Conservation (phyloP, 2,329 filamentous ascomycete genomes). For the Alternaria triticina region DNA sequence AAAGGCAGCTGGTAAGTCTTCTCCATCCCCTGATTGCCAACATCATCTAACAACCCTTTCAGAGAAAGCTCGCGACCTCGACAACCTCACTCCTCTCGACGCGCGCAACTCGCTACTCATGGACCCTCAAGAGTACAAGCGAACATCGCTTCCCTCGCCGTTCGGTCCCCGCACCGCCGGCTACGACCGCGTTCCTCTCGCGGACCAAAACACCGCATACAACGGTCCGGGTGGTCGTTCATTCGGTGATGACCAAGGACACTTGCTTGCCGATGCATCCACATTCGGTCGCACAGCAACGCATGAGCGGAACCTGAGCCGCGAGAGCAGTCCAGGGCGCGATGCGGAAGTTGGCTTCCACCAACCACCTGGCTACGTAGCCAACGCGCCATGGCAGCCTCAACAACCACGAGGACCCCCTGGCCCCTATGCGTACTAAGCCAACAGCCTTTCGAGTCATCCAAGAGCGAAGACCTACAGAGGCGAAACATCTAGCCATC, state of each 20-base stretch:
- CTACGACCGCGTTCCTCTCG: constrained; percentile 48
- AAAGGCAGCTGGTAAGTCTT: constrained; percentile 82
- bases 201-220: constrained; percentile 44
- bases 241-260: constrained; percentile 36
- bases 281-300: constrained; percentile 38
- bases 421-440: constrained; percentile 36
- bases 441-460: background rate
- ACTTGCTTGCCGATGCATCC: constrained; percentile 45
- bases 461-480: background rate
- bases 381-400: constrained; percentile 36
- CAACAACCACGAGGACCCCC: constrained; percentile 28
- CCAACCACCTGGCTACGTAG: constrained; percentile 27
- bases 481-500: background rate
- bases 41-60: constrained; percentile 38
- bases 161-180: constrained; percentile 38
- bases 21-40: background rate
- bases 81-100: constrained; percentile 84
- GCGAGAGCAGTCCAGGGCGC: constrained; percentile 35
- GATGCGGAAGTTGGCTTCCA: constrained; percentile 35
- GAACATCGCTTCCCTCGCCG: constrained; percentile 37
- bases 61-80: constrained; percentile 81
- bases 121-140: constrained; percentile 60
- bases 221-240: constrained; percentile 24
- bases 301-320: constrained; percentile 32
- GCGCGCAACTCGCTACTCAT: constrained; percentile 86